A percentile compares a stretch with the other conserved stretches of the same genome.
Conservation (phyloP, 495 filamentous ascomycete species). For the Aspergillus funiculosus region DNA sequence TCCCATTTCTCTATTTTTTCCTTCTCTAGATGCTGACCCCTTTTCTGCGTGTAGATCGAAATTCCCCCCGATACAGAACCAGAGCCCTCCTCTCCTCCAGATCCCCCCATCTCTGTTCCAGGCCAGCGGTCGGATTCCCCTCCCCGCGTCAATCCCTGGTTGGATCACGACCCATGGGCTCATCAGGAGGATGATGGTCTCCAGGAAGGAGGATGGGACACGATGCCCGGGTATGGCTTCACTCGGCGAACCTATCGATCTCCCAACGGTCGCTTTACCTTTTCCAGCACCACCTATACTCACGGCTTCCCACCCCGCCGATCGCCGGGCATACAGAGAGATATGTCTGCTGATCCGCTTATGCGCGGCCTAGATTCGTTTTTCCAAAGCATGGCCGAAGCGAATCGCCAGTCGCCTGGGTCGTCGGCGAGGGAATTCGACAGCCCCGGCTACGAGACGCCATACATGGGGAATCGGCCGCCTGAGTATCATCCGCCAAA, state of each 20-base stretch:
- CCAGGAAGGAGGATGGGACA: conserved; percentile 8
- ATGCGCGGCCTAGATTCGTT: conserved; percentile 30
- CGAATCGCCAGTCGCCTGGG: too few species aligned
- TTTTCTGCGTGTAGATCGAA: conserved; percentile 37
- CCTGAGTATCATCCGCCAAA: conserved; percentile 8
- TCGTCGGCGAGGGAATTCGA: too few species aligned
- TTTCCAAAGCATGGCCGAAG: conserved; percentile 26
- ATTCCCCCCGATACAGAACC: conserved; percentile 31
- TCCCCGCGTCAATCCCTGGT: conserved; percentile 20
- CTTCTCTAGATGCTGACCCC: too few species aligned
- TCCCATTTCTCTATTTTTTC: conserved; percentile 29
- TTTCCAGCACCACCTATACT: conserved; percentile 33
- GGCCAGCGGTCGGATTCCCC: conserved; percentile 19
- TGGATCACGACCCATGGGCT: conserved; percentile 37
- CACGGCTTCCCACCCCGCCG: conserved; percentile 22
- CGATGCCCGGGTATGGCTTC: conserved; percentile 24
- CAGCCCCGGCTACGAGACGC: too few species aligned
- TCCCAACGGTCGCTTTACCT: conserved; percentile 38
- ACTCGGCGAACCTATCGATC: conserved; percentile 43
- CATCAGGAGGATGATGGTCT: conserved; percentile 27
- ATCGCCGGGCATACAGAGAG: conserved; percentile 13
- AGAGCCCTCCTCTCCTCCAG: conserved; percentile 9
- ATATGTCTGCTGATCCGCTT: conserved; percentile 18
- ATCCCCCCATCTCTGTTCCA: conserved; percentile 16
- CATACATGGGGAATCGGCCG: conserved; percentile 2